phyloP scores from a whole-genome alignment of 2,329 filamentous ascomycete genomes.

The Epichloe gansuensis region DNA sequence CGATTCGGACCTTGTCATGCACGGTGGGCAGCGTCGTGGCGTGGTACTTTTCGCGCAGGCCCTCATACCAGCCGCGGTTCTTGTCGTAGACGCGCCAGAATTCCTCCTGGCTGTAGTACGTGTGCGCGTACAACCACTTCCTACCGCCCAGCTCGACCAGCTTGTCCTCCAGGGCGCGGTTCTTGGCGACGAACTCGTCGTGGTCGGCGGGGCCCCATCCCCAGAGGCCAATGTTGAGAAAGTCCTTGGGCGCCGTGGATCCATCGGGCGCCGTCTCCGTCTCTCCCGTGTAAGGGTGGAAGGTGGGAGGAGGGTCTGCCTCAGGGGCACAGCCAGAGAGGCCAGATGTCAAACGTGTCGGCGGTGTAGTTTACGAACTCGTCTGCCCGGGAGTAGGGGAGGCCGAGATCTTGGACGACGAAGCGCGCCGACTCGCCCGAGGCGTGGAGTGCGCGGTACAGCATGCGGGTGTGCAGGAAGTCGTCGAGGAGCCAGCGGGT shows the following conservation, averaged over 20 bases:
- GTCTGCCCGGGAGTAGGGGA: slow-evolving; percentile 40
- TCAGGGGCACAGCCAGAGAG: slow-evolving; percentile 47
- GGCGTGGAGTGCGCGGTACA: slow-evolving; percentile 60
- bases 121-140: slow-evolving; percentile 83
- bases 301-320: slow-evolving; percentile 36
- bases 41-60: slow-evolving; percentile 48
- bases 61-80: slow-evolving; percentile 46
- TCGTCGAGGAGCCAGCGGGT: slow-evolving; percentile 60
- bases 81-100: slow-evolving; percentile 54
- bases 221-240: slow-evolving; percentile 65
- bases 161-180: slow-evolving; percentile 59
- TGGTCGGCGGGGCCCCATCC: slow-evolving; percentile 53
- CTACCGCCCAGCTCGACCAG: slow-evolving; percentile 58
- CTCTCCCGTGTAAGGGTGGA: slow-evolving; percentile 40
- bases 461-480: slow-evolving; percentile 61
- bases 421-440: slow-evolving; percentile 52
- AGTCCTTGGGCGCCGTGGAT: slow-evolving; percentile 17
- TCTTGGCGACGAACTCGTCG: slow-evolving; percentile 52
- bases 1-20: slow-evolving; percentile 57
- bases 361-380: slow-evolving; percentile 44
- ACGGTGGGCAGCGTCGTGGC: slow-evolving; percentile 52
- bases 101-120: slow-evolving; percentile 64
- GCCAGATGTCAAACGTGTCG: slow-evolving; percentile 41
- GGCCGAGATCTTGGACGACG: slow-evolving; percentile 55
- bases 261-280: slow-evolving; percentile 13